Base-by-base conservation (phyloP, 176 grass and related monocot genomes). In the Carex littledalei region DNA sequence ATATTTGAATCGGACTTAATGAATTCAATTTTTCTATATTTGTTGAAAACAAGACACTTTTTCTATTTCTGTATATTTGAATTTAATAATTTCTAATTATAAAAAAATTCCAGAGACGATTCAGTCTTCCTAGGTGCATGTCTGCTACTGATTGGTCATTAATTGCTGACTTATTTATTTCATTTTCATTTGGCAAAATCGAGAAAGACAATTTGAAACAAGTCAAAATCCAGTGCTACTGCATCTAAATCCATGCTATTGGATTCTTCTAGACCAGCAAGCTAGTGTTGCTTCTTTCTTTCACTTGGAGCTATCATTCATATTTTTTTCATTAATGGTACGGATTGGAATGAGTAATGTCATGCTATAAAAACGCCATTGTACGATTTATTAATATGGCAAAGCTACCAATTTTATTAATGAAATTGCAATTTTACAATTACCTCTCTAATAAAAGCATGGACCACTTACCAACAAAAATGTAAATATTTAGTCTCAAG, bases 141-240 rank as follows among this genome's bases (percentile, higher is more conserved):
- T 83, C 43, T 83, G 35, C 63, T 67, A 67, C 21, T 83, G 35
- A 18, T 83, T 83, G 81, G 81, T 20, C 22, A 83, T 83, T 67
- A 65, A 55, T 69, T 53, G 81, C 49, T 68, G 45, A 63, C 43
- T 69, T 83, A 53, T 52, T 12, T 83, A 7, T 55, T 35, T 18
- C 47, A 50, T 11, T 50, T 50, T 50, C 63, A 50, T 67, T 68
- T 24, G 21, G 1, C 32, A 83, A 52, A 68, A 83, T 29, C 62
- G 11, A 83, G 37, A 67, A 78, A 67, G 63, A 67, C 58, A 68
- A 54, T 54, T 69, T 83, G 64, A 16, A 83, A 41, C 63, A 12
- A 34, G 64, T 21, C 81, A 69, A 45, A 83, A 83, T 83, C 20
- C 41, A 83, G 5, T 2, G 54, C 10, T n/a, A 52, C 16, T 53